Percentiles rank a stretch among this genome's conserved stretches.
Evolutionary conservation across 2,329 filamentous ascomycete genomes (phyloP).

Genomic region (Fusarium sp.): DNA sequence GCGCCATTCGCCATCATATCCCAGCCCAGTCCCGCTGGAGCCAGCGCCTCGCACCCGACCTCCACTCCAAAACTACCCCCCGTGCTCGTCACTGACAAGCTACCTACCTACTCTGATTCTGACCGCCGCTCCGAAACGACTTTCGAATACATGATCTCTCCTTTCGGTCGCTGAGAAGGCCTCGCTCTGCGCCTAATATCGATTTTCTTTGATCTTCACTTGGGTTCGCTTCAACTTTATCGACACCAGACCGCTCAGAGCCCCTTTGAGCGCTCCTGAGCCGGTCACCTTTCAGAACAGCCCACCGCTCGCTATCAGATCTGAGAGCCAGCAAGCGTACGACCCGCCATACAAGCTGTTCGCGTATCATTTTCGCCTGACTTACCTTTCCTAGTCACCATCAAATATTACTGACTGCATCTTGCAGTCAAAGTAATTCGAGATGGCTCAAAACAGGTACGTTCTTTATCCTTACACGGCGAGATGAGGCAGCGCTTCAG

Average conservation of each 20-base stretch:
- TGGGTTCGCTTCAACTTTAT: slow-evolving; percentile 18
- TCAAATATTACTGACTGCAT: slow-evolving; percentile 22
- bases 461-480: slow-evolving; percentile 22
- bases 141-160: slow-evolving; percentile 47
- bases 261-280: slow-evolving; percentile 40
- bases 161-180: slow-evolving; percentile 38
- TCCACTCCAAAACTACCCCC: slow-evolving; percentile 40
- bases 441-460: slow-evolving; percentile 56
- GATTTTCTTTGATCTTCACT: slow-evolving; percentile 26
- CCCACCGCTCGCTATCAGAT: slow-evolving; percentile 35
- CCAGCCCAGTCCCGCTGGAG: slow-evolving; percentile 27
- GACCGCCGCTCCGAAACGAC: slow-evolving; percentile 42
- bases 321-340: slow-evolving; percentile 29
- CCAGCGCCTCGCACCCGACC: slow-evolving; percentile 32
- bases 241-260: slow-evolving; percentile 35
- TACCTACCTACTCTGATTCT: slow-evolving; percentile 33
- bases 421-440: slow-evolving; percentile 35
- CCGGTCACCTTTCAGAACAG: slow-evolving; percentile 26
- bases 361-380: slow-evolving; percentile 21
- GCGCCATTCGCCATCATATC: slow-evolving; percentile 28
- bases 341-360: slow-evolving; percentile 11
- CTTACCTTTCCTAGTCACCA: slow-evolving; percentile 22
- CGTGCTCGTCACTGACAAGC: slow-evolving; percentile 42
- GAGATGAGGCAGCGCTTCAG: slow-evolving; percentile 21
- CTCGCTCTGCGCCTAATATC: slow-evolving; percentile 38